phyloP scores from a whole-genome alignment of 176 grass and related monocot genomes.

The Musa schizocarpa region DNA sequence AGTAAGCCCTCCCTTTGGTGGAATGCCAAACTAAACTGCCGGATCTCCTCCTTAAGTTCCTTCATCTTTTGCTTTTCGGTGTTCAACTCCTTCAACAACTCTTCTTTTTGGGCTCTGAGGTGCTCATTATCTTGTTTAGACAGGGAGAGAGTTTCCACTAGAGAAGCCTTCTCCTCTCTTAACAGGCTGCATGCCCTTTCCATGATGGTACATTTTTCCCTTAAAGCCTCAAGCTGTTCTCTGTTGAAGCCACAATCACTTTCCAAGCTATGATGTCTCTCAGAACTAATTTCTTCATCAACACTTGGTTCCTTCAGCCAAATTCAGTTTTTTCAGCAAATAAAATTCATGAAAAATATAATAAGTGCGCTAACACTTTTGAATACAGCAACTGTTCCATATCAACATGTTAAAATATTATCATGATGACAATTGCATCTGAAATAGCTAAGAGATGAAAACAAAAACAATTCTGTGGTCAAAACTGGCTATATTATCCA shows the following conservation, averaged over 20 bases:
- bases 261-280: slow-evolving; percentile 30
- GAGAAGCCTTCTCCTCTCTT: slow-evolving; percentile 34
- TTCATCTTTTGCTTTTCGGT: slow-evolving; percentile 36
- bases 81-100: slow-evolving; percentile 32
- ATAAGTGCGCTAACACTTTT: not conserved
- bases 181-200: slow-evolving; percentile 42
- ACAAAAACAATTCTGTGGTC: too few species aligned
- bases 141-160: slow-evolving; percentile 29
- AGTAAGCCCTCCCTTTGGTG: slow-evolving; percentile 45
- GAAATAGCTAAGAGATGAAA: too few species aligned
- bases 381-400: too few species aligned
- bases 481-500: too few species aligned
- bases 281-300: slow-evolving; percentile 25
- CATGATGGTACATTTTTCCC: slow-evolving; percentile 23
- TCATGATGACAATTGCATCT: too few species aligned
- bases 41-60: slow-evolving; percentile 66
- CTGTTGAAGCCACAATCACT: slow-evolving; percentile 30
- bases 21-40: slow-evolving; percentile 41
- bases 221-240: slow-evolving; percentile 44
- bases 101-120: slow-evolving; percentile 38
- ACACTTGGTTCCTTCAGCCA: slow-evolving; percentile 24
- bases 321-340: not conserved
- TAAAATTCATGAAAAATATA: not conserved
- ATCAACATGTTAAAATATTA: too few species aligned
- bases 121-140: slow-evolving; percentile 26